phyloP scores from a whole-genome alignment of 2,329 filamentous ascomycete genomes.

The Pestalotiopsis sp. region DNA sequence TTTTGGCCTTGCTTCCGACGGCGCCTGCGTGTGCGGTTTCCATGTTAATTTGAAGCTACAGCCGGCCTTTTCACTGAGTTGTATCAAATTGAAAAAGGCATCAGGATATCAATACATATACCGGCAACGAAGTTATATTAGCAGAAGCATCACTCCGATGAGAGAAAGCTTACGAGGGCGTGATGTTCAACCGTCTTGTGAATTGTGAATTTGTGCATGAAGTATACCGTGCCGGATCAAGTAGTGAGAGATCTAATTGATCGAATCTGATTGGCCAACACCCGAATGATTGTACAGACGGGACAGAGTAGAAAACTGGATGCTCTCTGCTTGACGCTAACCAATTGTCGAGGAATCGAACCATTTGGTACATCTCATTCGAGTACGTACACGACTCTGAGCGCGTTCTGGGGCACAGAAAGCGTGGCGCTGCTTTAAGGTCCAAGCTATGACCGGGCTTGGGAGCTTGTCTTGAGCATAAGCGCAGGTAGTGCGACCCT shows the following conservation, averaged over 20 bases:
- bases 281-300: neutral
- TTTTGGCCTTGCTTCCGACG: too few species aligned
- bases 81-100: too few species aligned
- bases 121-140: too few species aligned
- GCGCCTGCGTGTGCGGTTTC: too few species aligned
- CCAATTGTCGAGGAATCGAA: neutral
- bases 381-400: neutral
- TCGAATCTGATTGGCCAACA: neutral
- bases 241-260: neutral
- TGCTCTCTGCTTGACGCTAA: neutral
- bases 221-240: neutral
- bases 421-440: neutral
- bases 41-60: too few species aligned
- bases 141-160: too few species aligned
- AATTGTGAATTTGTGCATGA: neutral
- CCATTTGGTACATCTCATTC: neutral
- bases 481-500: too few species aligned
- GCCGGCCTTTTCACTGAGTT: too few species aligned
- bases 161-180: too few species aligned
- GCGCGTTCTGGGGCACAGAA: neutral
- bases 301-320: neutral
- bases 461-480: neutral
- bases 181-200: too few species aligned
- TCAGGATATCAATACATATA: too few species aligned
- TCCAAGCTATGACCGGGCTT: neutral